These are phyloP conservation scores for Spinellus fusiger DNA, from an alignment of 192 early-diverging fungal species.

Conservation along the genomic window DNA sequence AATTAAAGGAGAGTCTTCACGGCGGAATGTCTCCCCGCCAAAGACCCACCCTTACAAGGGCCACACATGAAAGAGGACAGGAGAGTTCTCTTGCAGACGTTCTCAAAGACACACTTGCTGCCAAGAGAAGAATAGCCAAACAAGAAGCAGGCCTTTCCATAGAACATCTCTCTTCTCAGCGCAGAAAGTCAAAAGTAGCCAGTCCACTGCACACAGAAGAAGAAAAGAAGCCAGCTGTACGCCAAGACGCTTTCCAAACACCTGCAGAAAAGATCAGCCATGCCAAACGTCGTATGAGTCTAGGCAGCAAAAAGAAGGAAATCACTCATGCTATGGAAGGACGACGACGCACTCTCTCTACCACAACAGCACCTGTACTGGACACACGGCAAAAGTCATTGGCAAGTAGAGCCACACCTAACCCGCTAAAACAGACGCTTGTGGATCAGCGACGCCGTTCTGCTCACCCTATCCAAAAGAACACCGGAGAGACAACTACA, in stretches of 20 bases:
- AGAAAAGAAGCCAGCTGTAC: not conserved
- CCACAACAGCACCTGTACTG: conserved; percentile 1
- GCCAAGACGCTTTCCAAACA: not conserved
- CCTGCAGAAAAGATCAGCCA: not conserved
- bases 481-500: too few relatives aligned
- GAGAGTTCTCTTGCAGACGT: conserved; percentile 15
- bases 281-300: conserved; percentile 2
- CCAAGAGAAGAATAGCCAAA: conserved; percentile 10
- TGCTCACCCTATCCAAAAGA: too few relatives aligned
- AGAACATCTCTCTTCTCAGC: not conserved
- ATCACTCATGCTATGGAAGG: not conserved
- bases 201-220: not conserved
- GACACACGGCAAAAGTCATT: not conserved
- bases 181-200: not conserved
- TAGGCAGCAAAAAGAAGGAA: not conserved
- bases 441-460: too few relatives aligned
- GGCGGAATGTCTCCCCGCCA: too few relatives aligned
- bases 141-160: conserved; percentile 3
- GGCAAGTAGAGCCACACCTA: not conserved
- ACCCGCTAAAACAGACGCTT: not conserved
- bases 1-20: too few relatives aligned
- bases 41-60: too few relatives aligned
- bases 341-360: conserved; percentile 12
- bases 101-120: conserved; percentile 9
- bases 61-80: too few relatives aligned